Evolutionary conservation across 495 filamentous ascomycete genomes (phyloP).

Genomic region (Hypoxylon cercidicola): DNA sequence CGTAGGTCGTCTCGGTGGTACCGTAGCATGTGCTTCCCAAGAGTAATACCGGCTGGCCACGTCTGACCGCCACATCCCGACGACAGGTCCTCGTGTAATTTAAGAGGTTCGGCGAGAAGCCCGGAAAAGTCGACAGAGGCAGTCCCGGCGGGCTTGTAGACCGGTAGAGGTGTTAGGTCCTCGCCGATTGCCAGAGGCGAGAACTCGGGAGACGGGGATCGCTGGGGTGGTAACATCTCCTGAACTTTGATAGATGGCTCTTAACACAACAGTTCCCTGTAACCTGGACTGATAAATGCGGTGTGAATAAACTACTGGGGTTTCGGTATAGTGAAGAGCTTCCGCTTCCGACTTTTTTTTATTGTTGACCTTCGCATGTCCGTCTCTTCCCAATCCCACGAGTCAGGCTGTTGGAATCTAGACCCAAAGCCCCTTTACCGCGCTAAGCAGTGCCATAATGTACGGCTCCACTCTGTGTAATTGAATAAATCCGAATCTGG

Average conservation of each 20-base stretch:
- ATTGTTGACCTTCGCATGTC: conserved; percentile 27
- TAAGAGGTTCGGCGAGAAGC: conserved; percentile 72
- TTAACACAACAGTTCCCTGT: background rate
- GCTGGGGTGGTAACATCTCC: conserved; percentile 31
- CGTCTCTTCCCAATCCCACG: background rate
- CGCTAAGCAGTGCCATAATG: background rate
- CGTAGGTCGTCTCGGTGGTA: conserved; percentile 68
- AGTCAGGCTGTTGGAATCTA: conserved; percentile 32
- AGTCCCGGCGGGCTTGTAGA: conserved; percentile 70
- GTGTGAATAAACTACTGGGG: background rate
- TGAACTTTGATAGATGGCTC: background rate
- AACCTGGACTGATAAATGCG: background rate
- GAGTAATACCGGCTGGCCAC: conserved; percentile 92
- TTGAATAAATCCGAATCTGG: background rate
- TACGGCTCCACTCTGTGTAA: background rate
- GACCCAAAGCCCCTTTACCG: conserved; percentile 16
- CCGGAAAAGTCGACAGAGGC: conserved; percentile 76
- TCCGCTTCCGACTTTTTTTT: conserved; percentile 13
- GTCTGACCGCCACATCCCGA: conserved; percentile 91
- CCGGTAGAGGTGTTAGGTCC: conserved; percentile 71
- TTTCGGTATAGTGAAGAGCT: conserved; percentile 21
- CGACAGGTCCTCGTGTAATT: conserved; percentile 82
- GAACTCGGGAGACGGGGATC: conserved; percentile 48
- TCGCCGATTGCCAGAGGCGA: conserved; percentile 68
- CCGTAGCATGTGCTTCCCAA: conserved; percentile 83